phyloP scores from a whole-genome alignment of 768 basidiomycete species.

The Floccularia luteovirens region DNA sequence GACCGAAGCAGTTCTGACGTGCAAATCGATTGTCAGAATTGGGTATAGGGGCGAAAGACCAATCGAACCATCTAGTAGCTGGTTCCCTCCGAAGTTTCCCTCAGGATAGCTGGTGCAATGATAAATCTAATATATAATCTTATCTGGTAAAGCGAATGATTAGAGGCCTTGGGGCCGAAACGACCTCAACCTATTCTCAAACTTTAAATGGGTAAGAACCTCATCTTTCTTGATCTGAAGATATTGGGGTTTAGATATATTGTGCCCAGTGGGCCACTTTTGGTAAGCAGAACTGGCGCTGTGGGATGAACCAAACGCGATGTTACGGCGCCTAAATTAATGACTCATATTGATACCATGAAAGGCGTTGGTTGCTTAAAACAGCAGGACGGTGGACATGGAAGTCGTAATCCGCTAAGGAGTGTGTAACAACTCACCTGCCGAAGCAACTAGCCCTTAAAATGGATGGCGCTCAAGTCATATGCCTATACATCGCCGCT shows the following conservation, averaged over 20 bases:
- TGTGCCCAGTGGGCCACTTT: conserved; percentile 80
- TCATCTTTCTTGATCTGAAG: conserved; percentile 76
- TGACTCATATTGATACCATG: conserved; percentile 83
- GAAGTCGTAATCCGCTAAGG: conserved; percentile 83
- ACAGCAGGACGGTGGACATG: conserved; percentile 87
- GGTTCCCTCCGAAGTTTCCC: conserved; percentile 90
- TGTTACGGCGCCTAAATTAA: conserved; percentile 76
- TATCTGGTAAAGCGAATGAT: conserved; percentile 82
- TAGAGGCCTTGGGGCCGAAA: conserved; percentile 88
- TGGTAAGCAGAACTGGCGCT: conserved; percentile 65
- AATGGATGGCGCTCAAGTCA: conserved; percentile 88
- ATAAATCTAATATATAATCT: conserved; percentile 49
- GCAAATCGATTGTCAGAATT: conserved; percentile 95
- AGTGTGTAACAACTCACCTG: conserved; percentile 88
- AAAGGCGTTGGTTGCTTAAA: conserved; percentile 83
- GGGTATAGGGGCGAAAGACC: conserved; percentile 96
- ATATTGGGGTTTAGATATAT: conserved; percentile 70
- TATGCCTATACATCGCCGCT: conserved; percentile 80
- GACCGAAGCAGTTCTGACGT: conserved; percentile 94
- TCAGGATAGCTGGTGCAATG: conserved; percentile 50
- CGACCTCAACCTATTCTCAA: conserved; percentile 80
- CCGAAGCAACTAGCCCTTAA: conserved; percentile 88
- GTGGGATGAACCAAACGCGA: conserved; percentile 65
- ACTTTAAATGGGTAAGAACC: conserved; percentile 84
- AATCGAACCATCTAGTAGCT: conserved; percentile 93